Conservation (phyloP, 75 land plant species). For the Ceratopteris richardii region DNA sequence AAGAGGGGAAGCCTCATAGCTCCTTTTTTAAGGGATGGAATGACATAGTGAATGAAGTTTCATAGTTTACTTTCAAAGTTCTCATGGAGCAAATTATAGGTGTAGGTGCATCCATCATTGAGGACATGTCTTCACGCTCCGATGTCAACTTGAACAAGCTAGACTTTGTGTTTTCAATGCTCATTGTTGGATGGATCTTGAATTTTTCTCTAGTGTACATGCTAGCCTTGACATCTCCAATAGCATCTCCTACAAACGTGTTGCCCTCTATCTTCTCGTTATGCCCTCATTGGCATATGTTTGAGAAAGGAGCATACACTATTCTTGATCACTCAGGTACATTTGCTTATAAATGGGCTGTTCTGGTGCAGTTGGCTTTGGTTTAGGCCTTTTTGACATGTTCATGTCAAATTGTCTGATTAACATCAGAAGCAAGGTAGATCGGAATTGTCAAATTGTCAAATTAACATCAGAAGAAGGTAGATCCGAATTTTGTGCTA, state of each 20-base stretch:
- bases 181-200: conserved; percentile 79
- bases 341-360: conserved; percentile 66
- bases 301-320: conserved; percentile 60
- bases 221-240: conserved; percentile 62
- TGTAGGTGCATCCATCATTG: conserved; percentile 70
- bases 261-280: conserved; percentile 62
- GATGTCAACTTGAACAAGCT: conserved; percentile 89
- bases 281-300: conserved; percentile 82
- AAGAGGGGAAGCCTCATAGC: conserved; percentile 32
- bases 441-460: conserved; percentile 72
- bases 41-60: conserved; percentile 76
- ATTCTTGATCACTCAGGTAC: conserved; percentile 53
- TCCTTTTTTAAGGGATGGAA: conserved; percentile 64
- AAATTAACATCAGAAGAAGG: conserved; percentile 66
- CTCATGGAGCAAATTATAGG: conserved; percentile 85
- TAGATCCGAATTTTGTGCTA: conserved; percentile 79
- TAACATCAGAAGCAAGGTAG: conserved; percentile 73
- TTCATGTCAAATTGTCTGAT: conserved; percentile 72
- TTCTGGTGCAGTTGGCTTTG: conserved; percentile 77
- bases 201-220: conserved; percentile 87
- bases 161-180: conserved; percentile 92
- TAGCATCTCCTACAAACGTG: conserved; percentile 13
- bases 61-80: conserved; percentile 92
- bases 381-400: conserved; percentile 81
- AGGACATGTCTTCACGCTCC: conserved; percentile 92